Percentiles rank a stretch among this genome's conserved stretches.
Evolutionary conservation across 2,329 filamentous ascomycete species (phyloP).

Genomic region (Emmonsiellopsis sp.): DNA sequence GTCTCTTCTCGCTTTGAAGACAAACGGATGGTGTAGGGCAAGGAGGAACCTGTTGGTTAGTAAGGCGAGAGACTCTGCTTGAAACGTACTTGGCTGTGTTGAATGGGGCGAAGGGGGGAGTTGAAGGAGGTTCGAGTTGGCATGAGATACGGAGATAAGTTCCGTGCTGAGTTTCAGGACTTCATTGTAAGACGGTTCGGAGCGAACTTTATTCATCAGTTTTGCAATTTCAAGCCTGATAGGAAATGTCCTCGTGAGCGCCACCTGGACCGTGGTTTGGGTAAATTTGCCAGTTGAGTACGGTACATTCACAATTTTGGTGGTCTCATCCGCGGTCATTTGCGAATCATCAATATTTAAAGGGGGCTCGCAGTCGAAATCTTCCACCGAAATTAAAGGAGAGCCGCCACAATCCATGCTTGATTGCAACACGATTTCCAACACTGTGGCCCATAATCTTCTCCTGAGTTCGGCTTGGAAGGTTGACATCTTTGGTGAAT

Average conservation of each 20-base stretch:
- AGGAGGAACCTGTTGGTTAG: constrained; percentile 9
- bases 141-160: constrained; percentile 21
- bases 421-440: constrained; percentile 32
- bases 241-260: constrained; percentile 36
- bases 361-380: constrained; percentile 27
- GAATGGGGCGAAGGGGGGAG: background rate
- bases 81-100: constrained; percentile 1
- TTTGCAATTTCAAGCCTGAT: constrained; percentile 36
- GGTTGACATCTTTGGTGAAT: constrained; percentile 23
- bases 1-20: constrained; percentile 3
- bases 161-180: constrained; percentile 39
- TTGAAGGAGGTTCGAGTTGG: background rate
- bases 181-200: constrained; percentile 37
- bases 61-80: constrained; percentile 6
- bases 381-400: constrained; percentile 23
- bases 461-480: constrained; percentile 38
- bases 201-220: constrained; percentile 39
- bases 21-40: constrained; percentile 9
- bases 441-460: constrained; percentile 33
- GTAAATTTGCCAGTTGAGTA: constrained; percentile 32
- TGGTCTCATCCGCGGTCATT: constrained; percentile 8
- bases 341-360: constrained; percentile 29
- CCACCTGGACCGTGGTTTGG: constrained; percentile 42
- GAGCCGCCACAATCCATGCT: constrained; percentile 25
- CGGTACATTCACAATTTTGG: constrained; percentile 9